phyloP scores from a whole-genome alignment of 2,329 filamentous ascomycete species.

The Curvularia sp. region DNA sequence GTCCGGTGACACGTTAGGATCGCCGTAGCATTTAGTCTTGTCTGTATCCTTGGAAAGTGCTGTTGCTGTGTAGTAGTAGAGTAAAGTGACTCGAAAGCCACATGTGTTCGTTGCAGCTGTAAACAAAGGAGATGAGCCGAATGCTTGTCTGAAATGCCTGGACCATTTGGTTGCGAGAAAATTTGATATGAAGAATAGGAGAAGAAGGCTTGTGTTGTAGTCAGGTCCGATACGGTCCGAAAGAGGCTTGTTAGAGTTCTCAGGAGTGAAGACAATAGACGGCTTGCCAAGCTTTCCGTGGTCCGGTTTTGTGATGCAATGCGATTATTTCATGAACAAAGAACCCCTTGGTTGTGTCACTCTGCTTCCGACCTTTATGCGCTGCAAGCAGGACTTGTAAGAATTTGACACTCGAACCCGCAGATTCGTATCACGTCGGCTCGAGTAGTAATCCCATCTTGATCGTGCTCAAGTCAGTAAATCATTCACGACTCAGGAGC shows the following conservation, averaged over 20 bases:
- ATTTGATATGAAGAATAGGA: background rate
- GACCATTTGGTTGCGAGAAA: background rate
- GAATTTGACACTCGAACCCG: background rate
- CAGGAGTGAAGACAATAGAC: background rate
- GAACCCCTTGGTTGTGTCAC: background rate
- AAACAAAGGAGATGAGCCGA: background rate
- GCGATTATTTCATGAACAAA: background rate
- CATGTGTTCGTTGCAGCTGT: background rate
- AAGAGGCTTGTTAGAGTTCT: constrained; percentile 27
- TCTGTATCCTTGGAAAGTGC: background rate
- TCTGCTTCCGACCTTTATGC: background rate
- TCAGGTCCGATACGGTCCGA: constrained; percentile 31
- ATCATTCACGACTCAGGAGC: background rate
- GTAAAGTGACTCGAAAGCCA: background rate
- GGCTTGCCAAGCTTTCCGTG: background rate
- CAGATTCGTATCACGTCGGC: background rate
- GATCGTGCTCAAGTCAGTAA: background rate
- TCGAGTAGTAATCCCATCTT: background rate
- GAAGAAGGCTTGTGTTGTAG: constrained; percentile 8
- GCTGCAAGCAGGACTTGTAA: background rate
- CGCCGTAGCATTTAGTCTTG: background rate
- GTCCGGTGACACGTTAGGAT: constrained; percentile 17
- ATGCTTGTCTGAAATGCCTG: background rate
- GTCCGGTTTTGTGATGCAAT: too few species aligned
- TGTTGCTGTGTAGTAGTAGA: constrained; percentile 11